Conservation (phyloP, 306 rosid species). For the Medicago truncatula region DNA sequence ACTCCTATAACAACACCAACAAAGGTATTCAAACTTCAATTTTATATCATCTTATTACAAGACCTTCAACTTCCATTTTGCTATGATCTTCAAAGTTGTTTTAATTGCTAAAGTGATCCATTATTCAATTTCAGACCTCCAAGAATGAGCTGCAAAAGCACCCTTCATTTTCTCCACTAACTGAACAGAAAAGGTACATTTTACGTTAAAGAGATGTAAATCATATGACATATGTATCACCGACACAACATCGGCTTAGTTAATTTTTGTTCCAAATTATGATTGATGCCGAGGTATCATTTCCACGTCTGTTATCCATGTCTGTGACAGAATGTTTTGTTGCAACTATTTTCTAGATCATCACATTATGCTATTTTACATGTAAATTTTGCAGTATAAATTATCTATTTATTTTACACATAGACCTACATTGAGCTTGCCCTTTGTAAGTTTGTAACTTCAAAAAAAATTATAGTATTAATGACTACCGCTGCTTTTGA, state of each 20-base stretch:
- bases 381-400: too few species aligned
- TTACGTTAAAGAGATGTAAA: background rate
- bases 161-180: slow-evolving; percentile 56
- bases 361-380: background rate
- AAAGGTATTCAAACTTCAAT: slow-evolving; percentile 49
- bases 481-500: background rate
- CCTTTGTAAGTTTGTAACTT: too few species aligned
- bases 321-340: too few species aligned
- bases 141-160: slow-evolving; percentile 52
- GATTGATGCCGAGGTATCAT: too few species aligned
- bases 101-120: background rate
- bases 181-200: slow-evolving; percentile 62
- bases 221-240: background rate
- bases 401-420: background rate
- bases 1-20: slow-evolving; percentile 66
- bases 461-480: too few species aligned
- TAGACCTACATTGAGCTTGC: too few species aligned
- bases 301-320: too few species aligned
- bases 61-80: background rate
- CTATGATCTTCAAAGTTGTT: background rate
- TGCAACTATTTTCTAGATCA: background rate
- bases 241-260: too few species aligned
- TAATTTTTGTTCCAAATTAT: too few species aligned
- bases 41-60: background rate
- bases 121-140: slow-evolving; percentile 52